Percentiles rank a stretch among this genome's conserved stretches.
These are phyloP conservation scores for Metschnikowia kunwiensis DNA, from an alignment of 805 yeast genomes.

Conservation along the genomic window DNA sequence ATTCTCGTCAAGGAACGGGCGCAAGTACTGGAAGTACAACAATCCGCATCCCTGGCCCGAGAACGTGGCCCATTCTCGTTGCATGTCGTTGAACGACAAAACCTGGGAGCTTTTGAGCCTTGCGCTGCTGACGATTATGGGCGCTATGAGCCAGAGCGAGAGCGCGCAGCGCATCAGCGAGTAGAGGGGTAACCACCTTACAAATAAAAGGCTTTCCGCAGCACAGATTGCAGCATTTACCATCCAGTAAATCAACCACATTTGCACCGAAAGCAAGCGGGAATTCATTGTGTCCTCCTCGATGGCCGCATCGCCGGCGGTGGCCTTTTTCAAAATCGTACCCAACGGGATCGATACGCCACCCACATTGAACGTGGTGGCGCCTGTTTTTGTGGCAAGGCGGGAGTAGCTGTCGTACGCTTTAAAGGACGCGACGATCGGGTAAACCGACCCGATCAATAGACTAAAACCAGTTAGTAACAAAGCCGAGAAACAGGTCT, in stretches of 20 bases:
- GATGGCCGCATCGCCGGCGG: conserved; percentile 14
- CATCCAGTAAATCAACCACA: conserved; percentile 61
- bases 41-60: conserved; percentile 33
- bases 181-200: conserved; percentile 31
- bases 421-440: conserved; percentile 57
- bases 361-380: conserved; percentile 32
- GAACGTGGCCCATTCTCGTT: conserved; percentile 28
- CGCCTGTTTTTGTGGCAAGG: conserved; percentile 27
- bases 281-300: conserved; percentile 22
- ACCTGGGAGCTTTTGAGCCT: conserved; percentile 11
- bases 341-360: conserved; percentile 41
- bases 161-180: conserved; percentile 53
- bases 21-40: conserved; percentile 25
- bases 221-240: conserved; percentile 45
- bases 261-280: conserved; percentile 30
- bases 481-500: too few species aligned
- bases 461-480: conserved; percentile 15
- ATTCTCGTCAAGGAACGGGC: conserved; percentile 30
- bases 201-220: conserved; percentile 41
- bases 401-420: conserved; percentile 47
- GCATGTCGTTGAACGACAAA: conserved; percentile 16
- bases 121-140: conserved; percentile 48
- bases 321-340: conserved; percentile 31
- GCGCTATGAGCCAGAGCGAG: conserved; percentile 44
- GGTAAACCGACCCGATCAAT: conserved; percentile 49